A percentile compares a stretch with the other conserved stretches of the same genome.
Evolutionary conservation across 2,329 filamentous ascomycete genomes (phyloP).

Genomic region (Trichoderma lentiforme): DNA sequence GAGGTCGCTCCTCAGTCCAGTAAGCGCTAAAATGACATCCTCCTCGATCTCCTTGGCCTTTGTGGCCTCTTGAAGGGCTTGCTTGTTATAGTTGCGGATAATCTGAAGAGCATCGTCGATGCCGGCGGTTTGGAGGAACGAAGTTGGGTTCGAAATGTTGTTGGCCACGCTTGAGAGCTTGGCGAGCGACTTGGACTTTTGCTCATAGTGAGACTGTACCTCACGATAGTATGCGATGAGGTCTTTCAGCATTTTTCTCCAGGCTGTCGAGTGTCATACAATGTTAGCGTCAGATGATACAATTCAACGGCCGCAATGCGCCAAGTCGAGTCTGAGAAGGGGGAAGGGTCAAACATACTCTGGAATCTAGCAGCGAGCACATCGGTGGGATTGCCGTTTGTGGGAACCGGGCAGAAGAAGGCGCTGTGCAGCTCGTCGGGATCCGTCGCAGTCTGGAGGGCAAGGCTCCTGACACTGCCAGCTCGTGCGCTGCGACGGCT

Average conservation of each 20-base stretch:
- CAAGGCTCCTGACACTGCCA: conserved; percentile 80
- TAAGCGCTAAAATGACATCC: conserved; percentile 85
- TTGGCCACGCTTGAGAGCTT: conserved; percentile 83
- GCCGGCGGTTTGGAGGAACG: conserved; percentile 78
- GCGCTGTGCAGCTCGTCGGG: conserved; percentile 73
- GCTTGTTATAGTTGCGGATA: conserved; percentile 77
- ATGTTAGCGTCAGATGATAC: not conserved
- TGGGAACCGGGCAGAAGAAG: conserved; percentile 87
- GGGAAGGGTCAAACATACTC: conserved; percentile 50
- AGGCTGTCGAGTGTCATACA: conserved; percentile 54
- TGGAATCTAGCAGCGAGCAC: conserved; percentile 84
- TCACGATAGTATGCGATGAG: conserved; percentile 92
- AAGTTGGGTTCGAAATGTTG: conserved; percentile 69
- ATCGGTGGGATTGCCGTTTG: conserved; percentile 82
- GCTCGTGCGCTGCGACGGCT: conserved; percentile 80
- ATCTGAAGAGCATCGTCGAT: conserved; percentile 82
- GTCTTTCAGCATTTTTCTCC: conserved; percentile 93
- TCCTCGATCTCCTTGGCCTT: conserved; percentile 89
- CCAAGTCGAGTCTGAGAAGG: not conserved
- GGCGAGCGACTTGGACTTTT: conserved; percentile 73
- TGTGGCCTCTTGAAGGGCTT: conserved; percentile 72
- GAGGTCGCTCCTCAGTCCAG: conserved; percentile 80
- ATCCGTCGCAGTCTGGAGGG: conserved; percentile 65
- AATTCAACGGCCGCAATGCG: not conserved
- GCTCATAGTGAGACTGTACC: conserved; percentile 84